phyloP scores from a whole-genome alignment of 495 filamentous ascomycete species.

The Parathielavia appendiculata region DNA sequence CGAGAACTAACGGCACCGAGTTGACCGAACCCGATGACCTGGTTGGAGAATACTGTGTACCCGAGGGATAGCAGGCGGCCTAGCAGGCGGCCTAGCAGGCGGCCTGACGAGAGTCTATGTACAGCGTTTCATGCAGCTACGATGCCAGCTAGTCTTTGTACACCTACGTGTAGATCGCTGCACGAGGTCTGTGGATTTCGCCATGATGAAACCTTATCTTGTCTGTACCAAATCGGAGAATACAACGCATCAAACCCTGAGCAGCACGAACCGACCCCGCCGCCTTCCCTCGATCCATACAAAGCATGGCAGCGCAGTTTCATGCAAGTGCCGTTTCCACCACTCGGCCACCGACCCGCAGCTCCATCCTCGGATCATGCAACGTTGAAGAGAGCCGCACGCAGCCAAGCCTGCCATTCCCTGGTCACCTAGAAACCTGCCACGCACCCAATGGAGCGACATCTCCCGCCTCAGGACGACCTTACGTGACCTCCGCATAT shows the following conservation, averaged over 20 bases:
- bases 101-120: background rate
- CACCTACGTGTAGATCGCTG: too few relatives aligned
- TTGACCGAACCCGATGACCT: constrained; percentile 15
- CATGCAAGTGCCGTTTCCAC: background rate
- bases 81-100: too few relatives aligned
- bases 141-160: too few relatives aligned
- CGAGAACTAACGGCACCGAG: constrained; percentile 18
- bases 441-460: constrained; percentile 11
- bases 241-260: too few relatives aligned
- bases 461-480: constrained; percentile 4
- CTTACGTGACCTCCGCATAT: background rate
- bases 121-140: background rate
- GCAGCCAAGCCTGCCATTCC: background rate
- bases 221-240: constrained; percentile 23
- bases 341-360: background rate
- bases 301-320: background rate
- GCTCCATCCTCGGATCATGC: background rate
- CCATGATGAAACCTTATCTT: background rate
- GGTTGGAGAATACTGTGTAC: too few relatives aligned
- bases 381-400: constrained; percentile 13
- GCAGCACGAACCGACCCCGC: too few relatives aligned
- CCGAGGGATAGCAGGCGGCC: too few relatives aligned
- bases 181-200: background rate
- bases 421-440: constrained; percentile 9
- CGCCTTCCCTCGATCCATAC: too few relatives aligned